These are phyloP conservation scores for Nothophaeocryptopus gaeumannii DNA, from an alignment of 2,329 filamentous ascomycete genomes.

Conservation along the genomic window DNA sequence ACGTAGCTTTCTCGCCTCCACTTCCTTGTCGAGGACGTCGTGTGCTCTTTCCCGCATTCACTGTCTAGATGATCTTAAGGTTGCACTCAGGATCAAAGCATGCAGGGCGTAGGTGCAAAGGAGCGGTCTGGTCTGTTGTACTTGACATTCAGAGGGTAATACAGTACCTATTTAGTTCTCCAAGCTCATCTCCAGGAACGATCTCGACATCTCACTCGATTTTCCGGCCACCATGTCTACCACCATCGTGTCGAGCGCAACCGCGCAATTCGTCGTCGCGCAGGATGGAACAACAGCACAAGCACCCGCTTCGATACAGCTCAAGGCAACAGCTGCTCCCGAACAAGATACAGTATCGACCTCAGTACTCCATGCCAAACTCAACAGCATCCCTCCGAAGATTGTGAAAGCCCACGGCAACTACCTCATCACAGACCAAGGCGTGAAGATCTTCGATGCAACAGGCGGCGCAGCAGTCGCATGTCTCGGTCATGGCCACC, in stretches of 20 bases:
- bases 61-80: slow-evolving; percentile 9
- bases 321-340: background rate
- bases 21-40: slow-evolving; percentile 4
- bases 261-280: background rate
- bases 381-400: slow-evolving; percentile 43
- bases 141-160: too few species aligned
- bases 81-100: too few species aligned
- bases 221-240: background rate
- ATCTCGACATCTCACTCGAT: too few species aligned
- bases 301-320: slow-evolving; percentile 5
- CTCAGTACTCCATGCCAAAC: slow-evolving; percentile 50
- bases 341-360: background rate
- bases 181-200: too few species aligned
- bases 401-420: slow-evolving; percentile 49
- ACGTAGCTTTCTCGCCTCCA: background rate
- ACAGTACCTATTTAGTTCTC: too few species aligned
- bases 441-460: slow-evolving; percentile 63
- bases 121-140: too few species aligned
- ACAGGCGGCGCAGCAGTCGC: slow-evolving; percentile 70
- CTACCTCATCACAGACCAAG: slow-evolving; percentile 49
- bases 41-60: slow-evolving; percentile 12
- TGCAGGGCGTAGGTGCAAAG: too few species aligned
- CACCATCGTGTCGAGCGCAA: background rate
- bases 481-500: slow-evolving; percentile 59
- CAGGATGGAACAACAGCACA: slow-evolving; percentile 15